Percentiles rank a stretch among this genome's conserved stretches.
Evolutionary conservation across 2,329 filamentous ascomycete genomes (phyloP).

Genomic region (Pseudophaeomoniella oleicola): DNA sequence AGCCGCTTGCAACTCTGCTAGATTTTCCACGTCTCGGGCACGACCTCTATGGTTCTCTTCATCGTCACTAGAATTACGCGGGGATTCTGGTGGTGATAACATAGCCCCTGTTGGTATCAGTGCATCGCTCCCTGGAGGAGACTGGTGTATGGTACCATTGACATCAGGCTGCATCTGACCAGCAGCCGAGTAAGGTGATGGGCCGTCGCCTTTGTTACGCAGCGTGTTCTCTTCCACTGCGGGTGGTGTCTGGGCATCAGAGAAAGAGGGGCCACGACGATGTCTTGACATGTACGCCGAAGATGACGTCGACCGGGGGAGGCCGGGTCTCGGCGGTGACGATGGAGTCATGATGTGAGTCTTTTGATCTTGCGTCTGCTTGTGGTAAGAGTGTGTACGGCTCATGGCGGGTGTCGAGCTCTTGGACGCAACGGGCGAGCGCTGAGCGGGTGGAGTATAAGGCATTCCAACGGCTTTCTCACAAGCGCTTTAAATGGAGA

Average conservation of each 20-base stretch:
- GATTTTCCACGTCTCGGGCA: conserved; percentile 23
- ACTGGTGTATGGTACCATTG: conserved; percentile 58
- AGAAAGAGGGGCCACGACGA: conserved; percentile 41
- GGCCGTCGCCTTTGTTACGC: conserved; percentile 10
- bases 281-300: conserved; percentile 48
- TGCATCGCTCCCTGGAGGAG: conserved; percentile 63
- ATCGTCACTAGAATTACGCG: conserved; percentile 68
- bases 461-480: conserved; percentile 25
- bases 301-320: conserved; percentile 43
- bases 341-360: conserved; percentile 15
- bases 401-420: conserved; percentile 34
- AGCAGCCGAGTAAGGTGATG: conserved; percentile 1
- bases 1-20: conserved; percentile 62
- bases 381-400: conserved; percentile 34
- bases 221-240: conserved; percentile 11
- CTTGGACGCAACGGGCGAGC: conserved; percentile 43
- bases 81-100: conserved; percentile 82
- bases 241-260: conserved; percentile 19
- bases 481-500: background rate
- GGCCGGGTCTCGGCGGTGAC: conserved; percentile 26
- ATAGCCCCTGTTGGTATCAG: conserved; percentile 71
- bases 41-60: conserved; percentile 38
- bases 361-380: conserved; percentile 3
- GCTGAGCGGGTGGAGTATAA: conserved; percentile 36
- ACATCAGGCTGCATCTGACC: conserved; percentile 16